phyloP scores from a whole-genome alignment of 352 stramenopile genomes.

The Globisporangium cylindrosporum region DNA sequence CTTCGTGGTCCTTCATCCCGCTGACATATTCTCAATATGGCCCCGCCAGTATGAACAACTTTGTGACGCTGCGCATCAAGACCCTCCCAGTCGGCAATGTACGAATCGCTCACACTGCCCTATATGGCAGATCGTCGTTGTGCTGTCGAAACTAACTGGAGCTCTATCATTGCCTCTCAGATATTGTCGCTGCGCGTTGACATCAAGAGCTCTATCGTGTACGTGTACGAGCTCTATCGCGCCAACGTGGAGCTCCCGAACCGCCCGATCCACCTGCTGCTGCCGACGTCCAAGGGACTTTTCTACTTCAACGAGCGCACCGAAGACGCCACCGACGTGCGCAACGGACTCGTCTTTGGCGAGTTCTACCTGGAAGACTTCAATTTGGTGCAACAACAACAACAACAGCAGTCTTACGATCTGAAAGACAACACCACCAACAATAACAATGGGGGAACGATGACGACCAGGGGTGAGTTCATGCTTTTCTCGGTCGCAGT shows the following conservation, averaged over 20 bases:
- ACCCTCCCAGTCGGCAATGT: constrained; percentile 74
- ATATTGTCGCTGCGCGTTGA: constrained; percentile 64
- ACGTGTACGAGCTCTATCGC: constrained; percentile 80
- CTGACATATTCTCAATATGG: background rate
- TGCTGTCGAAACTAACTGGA: background rate
- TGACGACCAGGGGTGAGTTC: constrained; percentile 33
- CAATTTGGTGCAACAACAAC: constrained; percentile 24
- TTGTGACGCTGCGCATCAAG: constrained; percentile 70
- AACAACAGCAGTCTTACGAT: background rate
- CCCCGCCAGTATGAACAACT: constrained; percentile 39
- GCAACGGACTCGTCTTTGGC: constrained; percentile 61
- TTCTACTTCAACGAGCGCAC: constrained; percentile 73
- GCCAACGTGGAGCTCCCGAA: constrained; percentile 53
- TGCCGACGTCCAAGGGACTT: constrained; percentile 59
- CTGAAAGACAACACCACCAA: background rate
- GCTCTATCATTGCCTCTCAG: constrained; percentile 14
- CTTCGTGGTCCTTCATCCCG: background rate
- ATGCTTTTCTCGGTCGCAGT: constrained; percentile 70
- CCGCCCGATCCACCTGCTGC: constrained; percentile 58
- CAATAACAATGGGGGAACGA: background rate
- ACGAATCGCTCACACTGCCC: constrained; percentile 8
- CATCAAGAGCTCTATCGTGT: constrained; percentile 44
- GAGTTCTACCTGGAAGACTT: constrained; percentile 72
- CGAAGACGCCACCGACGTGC: constrained; percentile 55
- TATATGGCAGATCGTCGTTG: background rate